A percentile compares a stretch with the other conserved stretches of the same genome.
Conservation (phyloP, 805 yeast genomes). For the Metschnikowia cerradonensis region DNA sequence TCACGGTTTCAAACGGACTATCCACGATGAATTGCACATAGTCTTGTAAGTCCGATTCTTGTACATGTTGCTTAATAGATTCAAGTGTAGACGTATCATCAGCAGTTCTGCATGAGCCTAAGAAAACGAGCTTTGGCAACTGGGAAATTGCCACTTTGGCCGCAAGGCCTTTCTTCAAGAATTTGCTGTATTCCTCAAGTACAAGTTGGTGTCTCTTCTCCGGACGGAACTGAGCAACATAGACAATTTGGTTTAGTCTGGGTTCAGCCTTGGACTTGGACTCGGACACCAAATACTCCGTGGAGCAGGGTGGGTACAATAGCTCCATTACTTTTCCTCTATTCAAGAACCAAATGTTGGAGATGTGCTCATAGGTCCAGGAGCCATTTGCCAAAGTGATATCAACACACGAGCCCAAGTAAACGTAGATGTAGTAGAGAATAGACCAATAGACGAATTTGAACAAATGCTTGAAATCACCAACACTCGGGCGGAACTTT, state of each 20-base stretch:
- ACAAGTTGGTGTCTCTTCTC: conserved; percentile 86
- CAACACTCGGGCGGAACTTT: conserved; percentile 16
- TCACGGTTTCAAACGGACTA: conserved; percentile 64
- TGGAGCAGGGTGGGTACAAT: conserved; percentile 88
- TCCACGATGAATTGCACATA: conserved; percentile 62
- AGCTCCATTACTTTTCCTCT: conserved; percentile 34
- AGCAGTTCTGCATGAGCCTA: conserved; percentile 79
- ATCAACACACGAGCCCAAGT: conserved; percentile 63
- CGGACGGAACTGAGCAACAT: conserved; percentile 90
- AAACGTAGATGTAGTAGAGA: conserved; percentile 59
- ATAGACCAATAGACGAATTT: conserved; percentile 65
- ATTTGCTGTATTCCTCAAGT: conserved; percentile 58
- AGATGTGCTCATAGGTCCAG: conserved; percentile 84
- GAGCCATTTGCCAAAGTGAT: conserved; percentile 76
- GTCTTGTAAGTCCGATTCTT: conserved; percentile 25
- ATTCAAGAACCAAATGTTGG: conserved; percentile 55
- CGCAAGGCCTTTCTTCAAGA: conserved; percentile 29
- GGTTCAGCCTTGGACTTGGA: conserved; percentile 4
- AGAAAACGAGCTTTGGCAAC: conserved; percentile 59
- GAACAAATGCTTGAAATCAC: conserved; percentile 27
- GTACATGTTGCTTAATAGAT: conserved; percentile 39
- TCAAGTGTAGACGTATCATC: conserved; percentile 61
- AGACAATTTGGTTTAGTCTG: conserved; percentile 45
- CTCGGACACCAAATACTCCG: conserved; percentile 41
- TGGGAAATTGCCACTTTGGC: conserved; percentile 16